Conservation (phyloP, 441 rosid species). For the Arabidopsis hybrid region DNA sequence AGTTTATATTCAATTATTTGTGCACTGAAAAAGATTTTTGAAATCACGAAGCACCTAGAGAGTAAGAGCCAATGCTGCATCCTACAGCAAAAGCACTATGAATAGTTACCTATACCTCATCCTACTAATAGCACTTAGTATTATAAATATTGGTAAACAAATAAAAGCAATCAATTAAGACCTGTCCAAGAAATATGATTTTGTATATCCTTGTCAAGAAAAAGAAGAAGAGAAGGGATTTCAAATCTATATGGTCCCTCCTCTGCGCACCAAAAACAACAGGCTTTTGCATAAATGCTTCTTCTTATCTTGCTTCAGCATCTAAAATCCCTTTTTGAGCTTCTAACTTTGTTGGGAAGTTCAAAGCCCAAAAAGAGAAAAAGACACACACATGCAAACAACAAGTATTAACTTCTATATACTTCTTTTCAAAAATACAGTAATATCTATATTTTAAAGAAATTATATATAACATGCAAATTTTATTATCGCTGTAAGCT, state of each 20-base stretch:
- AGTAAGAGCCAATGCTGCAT: slow-evolving; percentile 43
- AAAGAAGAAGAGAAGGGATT: slow-evolving; percentile 21
- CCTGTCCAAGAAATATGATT: slow-evolving; percentile 14
- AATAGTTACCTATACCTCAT: slow-evolving; percentile 23
- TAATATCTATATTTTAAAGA: not conserved
- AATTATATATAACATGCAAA: not conserved
- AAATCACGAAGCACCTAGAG: slow-evolving; percentile 42
- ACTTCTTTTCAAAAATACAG: too few relatives aligned
- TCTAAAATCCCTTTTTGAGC: slow-evolving; percentile 41
- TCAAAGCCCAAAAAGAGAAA: slow-evolving; percentile 36
- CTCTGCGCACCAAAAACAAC: slow-evolving; percentile 35
- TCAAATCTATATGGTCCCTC: slow-evolving; percentile 39
- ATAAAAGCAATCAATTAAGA: not conserved
- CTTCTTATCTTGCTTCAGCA: slow-evolving; percentile 35
- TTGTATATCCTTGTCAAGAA: slow-evolving; percentile 27
- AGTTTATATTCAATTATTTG: slow-evolving; percentile 18
- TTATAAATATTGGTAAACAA: not conserved
- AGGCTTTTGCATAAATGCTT: slow-evolving; percentile 48
- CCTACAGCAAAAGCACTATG: slow-evolving; percentile 34
- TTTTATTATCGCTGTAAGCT: not conserved
- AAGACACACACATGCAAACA: slow-evolving; percentile 47
- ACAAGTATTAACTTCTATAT: not conserved
- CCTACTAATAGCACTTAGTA: slow-evolving; percentile 16
- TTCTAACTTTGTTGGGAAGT: slow-evolving; percentile 44
- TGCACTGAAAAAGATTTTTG: slow-evolving; percentile 30